Conservation (phyloP, 116 monocot genomes). For the Posidonia oceanica region DNA sequence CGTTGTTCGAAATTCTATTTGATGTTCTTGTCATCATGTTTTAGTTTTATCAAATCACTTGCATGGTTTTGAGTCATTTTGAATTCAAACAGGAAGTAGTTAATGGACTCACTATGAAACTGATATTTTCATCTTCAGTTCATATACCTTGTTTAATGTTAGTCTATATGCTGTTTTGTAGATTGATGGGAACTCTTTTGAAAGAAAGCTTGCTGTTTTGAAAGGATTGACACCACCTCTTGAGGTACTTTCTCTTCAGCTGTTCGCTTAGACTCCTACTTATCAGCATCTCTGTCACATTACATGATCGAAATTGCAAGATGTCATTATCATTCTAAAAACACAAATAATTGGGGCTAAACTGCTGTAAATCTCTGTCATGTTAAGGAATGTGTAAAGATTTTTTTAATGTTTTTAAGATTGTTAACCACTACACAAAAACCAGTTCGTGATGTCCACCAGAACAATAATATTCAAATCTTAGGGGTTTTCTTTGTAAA, state of each 20-base stretch:
- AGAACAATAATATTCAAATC: no score
- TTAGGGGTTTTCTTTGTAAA: no score
- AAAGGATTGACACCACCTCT: conserved; percentile 12
- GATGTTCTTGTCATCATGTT: not conserved
- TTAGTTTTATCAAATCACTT: not conserved
- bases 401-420: no score
- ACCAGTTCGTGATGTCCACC: no score
- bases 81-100: not conserved
- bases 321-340: no score
- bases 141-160: not conserved
- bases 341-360: no score
- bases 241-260: not conserved
- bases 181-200: conserved; percentile 85
- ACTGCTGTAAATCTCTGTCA: no score
- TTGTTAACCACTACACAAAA: no score
- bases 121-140: not conserved
- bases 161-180: conserved; percentile 16
- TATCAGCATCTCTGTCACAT: no score
- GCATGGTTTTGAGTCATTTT: not conserved
- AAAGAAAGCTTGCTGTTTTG: conserved; percentile 68
- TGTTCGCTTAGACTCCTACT: not conserved
- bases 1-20: not conserved
- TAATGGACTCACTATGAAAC: not conserved
- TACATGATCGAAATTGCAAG: no score
- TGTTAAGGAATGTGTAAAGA: no score